Evolutionary conservation across 2,329 filamentous ascomycete species (phyloP), one percentile per base, ranked within the genome.

Genomic region (Paraphaeosphaeria minitans): DNA sequence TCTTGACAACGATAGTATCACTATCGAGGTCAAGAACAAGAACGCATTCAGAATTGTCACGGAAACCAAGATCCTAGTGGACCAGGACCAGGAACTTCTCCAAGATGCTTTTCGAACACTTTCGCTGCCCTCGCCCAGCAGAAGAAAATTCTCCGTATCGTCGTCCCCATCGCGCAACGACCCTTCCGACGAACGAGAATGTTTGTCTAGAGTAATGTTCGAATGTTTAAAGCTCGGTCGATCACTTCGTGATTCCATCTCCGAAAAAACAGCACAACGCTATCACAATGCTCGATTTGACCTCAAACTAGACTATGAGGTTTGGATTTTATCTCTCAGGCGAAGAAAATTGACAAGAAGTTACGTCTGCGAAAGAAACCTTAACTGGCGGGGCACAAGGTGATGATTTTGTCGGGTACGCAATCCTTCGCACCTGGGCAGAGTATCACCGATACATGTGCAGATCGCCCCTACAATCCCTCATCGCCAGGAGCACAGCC

Each of bases 401-500:
- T 21, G 46, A 5, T 24, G 19, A 19, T 2, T 1, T 50, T 13
- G 8, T 24, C 27, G 16, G 21, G n/a, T n/a, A n/a, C 22, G 31
- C 31, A 33, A 37, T 50, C 21, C 47, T 35, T 27, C 24, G 24
- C 24, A 27, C 24, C 27, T 21, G 46, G 29, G 9, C 24, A 27
- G 37, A 31, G n/a, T 19, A 19, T 35, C 8, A 10, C n/a, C 8
- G n/a, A 37, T 49, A 49, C 8, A 49, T 6, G 22, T n/a, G 27
- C 31, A 21, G 35, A 19, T 31, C 29, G 47, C 19, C 47, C 31
- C 29, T 5, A 49, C 29, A 6, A 37, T 22, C 31, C 24, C 7
- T 16, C 47, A 6, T 31, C 78, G 12, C 68, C 79, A 3, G 92
- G 82, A 1, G 89, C 84, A 47, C 82, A 81, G n/a, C 87, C 84